These are phyloP conservation scores for Phanerochaete carnosa DNA, from an alignment of 768 basidiomycete species.

Conservation along the genomic window DNA sequence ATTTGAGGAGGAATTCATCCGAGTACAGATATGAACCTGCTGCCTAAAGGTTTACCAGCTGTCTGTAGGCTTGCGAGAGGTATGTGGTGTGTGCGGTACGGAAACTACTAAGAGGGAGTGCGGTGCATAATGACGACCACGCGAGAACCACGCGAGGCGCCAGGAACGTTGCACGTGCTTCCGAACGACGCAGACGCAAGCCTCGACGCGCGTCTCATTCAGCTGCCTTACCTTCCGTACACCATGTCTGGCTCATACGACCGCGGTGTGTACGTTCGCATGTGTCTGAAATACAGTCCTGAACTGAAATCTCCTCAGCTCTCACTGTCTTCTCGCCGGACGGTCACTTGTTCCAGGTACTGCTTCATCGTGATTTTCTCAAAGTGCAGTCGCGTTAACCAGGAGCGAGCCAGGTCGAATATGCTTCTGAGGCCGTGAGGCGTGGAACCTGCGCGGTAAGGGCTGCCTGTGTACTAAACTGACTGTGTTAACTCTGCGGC, in stretches of 20 bases:
- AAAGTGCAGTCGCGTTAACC: background rate
- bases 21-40: too few relatives aligned
- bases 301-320: constrained; percentile 43
- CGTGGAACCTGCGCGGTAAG: constrained; percentile 96
- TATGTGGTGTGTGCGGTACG: too few relatives aligned
- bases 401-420: constrained; percentile 76
- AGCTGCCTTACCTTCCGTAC: constrained; percentile 1
- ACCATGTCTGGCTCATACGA: constrained; percentile 93
- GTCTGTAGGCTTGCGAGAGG: too few relatives aligned
- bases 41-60: too few relatives aligned
- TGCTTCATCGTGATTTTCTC: constrained; percentile 7
- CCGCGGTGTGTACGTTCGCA: constrained; percentile 64
- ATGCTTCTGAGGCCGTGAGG: constrained; percentile 95
- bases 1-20: background rate
- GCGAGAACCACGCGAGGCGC: constrained; percentile 6
- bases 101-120: too few relatives aligned
- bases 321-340: constrained; percentile 98
- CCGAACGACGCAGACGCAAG: constrained; percentile 26
- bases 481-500: constrained; percentile 10
- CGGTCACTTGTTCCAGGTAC: constrained; percentile 96
- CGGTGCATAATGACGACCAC: background rate
- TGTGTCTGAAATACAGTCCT: background rate
- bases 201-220: constrained; percentile 28
- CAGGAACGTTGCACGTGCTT: constrained; percentile 18
- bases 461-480: constrained; percentile 6